Evolutionary conservation across 495 filamentous ascomycete genomes (phyloP).

Genomic region (Talaromyces liani): DNA sequence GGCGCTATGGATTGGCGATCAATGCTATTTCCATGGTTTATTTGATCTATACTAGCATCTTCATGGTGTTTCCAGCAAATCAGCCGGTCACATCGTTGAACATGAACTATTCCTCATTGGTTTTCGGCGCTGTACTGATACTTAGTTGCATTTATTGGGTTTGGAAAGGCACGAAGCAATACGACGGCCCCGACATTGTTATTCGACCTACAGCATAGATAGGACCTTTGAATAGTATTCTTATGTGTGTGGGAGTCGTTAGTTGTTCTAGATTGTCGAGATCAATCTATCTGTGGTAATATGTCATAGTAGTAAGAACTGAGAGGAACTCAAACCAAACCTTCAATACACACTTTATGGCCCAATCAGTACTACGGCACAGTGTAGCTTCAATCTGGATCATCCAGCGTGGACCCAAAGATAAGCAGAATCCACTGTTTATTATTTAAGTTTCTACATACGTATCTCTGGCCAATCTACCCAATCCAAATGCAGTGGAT

Average conservation of each 20-base stretch:
- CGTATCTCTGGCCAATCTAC: not conserved
- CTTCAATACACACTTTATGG: not conserved
- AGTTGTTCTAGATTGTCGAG: not conserved
- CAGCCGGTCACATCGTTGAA: slow-evolving; percentile 23
- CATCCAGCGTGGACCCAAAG: not conserved
- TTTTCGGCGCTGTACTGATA: slow-evolving; percentile 24
- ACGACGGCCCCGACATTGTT: slow-evolving; percentile 12
- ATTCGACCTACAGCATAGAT: not conserved
- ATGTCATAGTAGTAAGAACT: not conserved
- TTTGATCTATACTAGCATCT: slow-evolving; percentile 24
- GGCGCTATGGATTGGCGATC: slow-evolving; percentile 35
- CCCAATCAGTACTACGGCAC: not conserved
- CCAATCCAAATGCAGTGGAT: not conserved
- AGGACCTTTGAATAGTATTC: not conserved
- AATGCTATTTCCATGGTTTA: slow-evolving; percentile 30
- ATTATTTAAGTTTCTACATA: not conserved
- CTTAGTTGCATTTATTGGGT: slow-evolving; percentile 20
- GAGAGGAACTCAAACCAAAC: no score
- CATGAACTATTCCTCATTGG: slow-evolving; percentile 39
- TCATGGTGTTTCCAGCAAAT: slow-evolving; percentile 31
- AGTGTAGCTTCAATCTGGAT: not conserved
- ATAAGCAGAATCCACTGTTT: not conserved
- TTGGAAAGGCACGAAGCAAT: slow-evolving; percentile 11
- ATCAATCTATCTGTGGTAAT: not conserved
- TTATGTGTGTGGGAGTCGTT: not conserved